Base-by-base conservation (phyloP, 164 flowering plant species). In the Houttuynia cordata region DNA sequence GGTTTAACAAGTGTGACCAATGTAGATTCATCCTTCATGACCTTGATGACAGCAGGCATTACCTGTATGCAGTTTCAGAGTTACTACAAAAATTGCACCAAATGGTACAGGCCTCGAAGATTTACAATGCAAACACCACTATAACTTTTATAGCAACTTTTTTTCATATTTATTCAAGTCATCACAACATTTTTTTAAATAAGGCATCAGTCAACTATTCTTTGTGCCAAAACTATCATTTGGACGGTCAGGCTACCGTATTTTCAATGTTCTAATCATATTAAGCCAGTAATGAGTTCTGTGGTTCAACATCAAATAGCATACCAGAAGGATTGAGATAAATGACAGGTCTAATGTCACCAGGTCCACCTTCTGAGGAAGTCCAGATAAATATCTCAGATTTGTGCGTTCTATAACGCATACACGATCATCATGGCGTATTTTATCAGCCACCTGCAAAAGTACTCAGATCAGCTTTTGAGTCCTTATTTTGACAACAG, bases 341-440 rank as follows among this genome's bases (percentile, higher is more conserved):
- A 94, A 94, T 17, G 99, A 90, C 59, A 94, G 96, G 73, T 94
- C 99, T 62, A 91, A 70, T 14, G 99, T 88, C 71, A 94, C 99
- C 77, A 94, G 71, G 75, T 94, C 91, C 70, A 94, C 99, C 70
- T 85, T 86, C 56, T 88, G 96, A 14, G 99, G 97, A 24, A 94
- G 96, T 57, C 64, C 83, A 58, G 95, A 13, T 53, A 94, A 90
- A 70, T 90, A 83, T 84, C 99, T 86, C 56, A 94, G 78, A 66
- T 94, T 94, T 60, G 95, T 94, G 57, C 99, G 62, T 62, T 94
- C 97, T 58, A 91, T 81, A 39, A 94, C 83, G 70, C 68, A 74
- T 51, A 91, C 99, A 53, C 90, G 90, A 40, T 80, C 82, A 73
- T 88, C 92, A 58, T 69, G 74, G 25, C 97, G 96, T 66, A 94